These are phyloP conservation scores for Fraxinus xanthoxyloides DNA, from an alignment of 305 asterid genomes.

Conservation along the genomic window DNA sequence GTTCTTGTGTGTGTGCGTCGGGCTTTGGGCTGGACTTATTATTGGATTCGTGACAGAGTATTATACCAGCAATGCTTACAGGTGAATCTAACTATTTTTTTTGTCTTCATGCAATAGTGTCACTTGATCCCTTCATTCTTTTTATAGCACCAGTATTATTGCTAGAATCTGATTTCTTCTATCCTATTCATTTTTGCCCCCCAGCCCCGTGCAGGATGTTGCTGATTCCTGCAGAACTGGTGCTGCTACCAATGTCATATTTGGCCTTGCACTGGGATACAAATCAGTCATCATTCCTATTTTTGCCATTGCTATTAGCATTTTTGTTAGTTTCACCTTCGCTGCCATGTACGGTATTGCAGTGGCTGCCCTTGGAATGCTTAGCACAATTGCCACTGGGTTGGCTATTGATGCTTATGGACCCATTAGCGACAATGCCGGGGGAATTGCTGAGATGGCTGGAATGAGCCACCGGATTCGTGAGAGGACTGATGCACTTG, in stretches of 20 bases:
- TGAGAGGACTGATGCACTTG: slow-evolving; percentile 51
- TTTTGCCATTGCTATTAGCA: slow-evolving; percentile 76
- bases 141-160: neutral
- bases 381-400: slow-evolving; percentile 82
- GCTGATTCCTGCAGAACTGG: slow-evolving; percentile 91
- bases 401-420: slow-evolving; percentile 92
- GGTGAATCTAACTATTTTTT: slow-evolving; percentile 32
- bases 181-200: neutral
- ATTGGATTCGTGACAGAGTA: slow-evolving; percentile 77
- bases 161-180: neutral
- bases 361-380: slow-evolving; percentile 77
- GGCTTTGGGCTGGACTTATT: slow-evolving; percentile 86
- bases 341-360: slow-evolving; percentile 94
- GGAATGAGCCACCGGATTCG: slow-evolving; percentile 90
- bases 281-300: slow-evolving; percentile 87
- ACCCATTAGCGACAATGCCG: slow-evolving; percentile 92
- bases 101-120: neutral
- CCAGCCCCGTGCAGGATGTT: slow-evolving; percentile 88
- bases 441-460: slow-evolving; percentile 97
- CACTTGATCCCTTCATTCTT: neutral
- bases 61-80: slow-evolving; percentile 82
- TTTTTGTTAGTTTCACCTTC: slow-evolving; percentile 74
- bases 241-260: slow-evolving; percentile 78
- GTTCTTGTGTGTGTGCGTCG: slow-evolving; percentile 67
- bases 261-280: slow-evolving; percentile 82